phyloP scores from a whole-genome alignment of 192 early-diverging fungal genomes.

The Fimicolochytrium jonesii region DNA sequence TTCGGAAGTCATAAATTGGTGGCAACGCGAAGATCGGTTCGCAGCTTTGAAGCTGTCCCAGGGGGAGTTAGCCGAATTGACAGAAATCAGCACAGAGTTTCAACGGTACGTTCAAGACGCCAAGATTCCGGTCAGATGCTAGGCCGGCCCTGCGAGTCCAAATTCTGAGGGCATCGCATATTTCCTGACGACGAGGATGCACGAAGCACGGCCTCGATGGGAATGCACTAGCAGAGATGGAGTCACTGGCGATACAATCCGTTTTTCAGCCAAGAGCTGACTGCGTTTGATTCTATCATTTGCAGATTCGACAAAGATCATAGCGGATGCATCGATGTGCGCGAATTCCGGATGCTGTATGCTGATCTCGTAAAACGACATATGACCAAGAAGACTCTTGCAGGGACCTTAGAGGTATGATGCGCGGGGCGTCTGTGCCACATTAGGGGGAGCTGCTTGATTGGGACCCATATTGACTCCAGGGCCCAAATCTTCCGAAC shows the following conservation, averaged over 20 bases:
- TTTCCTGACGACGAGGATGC: too few relatives aligned
- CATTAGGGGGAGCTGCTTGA: neutral
- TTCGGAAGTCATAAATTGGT: slow-evolving; percentile 37
- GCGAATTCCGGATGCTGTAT: slow-evolving; percentile 35
- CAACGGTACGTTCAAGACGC: slow-evolving; percentile 24
- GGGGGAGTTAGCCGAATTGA: slow-evolving; percentile 14
- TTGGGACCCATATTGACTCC: neutral
- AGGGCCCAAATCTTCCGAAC: neutral
- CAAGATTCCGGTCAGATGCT: too few relatives aligned
- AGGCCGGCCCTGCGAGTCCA: too few relatives aligned
- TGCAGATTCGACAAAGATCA: slow-evolving; percentile 31
- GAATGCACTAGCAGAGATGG: too few relatives aligned
- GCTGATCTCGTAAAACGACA: slow-evolving; percentile 30
- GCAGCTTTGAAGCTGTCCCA: slow-evolving; percentile 19
- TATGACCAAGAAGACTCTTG: slow-evolving; percentile 30
- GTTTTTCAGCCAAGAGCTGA: too few relatives aligned
- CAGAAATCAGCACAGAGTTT: slow-evolving; percentile 25
- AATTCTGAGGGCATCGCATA: too few relatives aligned
- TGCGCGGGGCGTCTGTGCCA: neutral
- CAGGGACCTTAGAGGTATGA: slow-evolving; percentile 19
- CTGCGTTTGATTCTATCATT: too few relatives aligned
- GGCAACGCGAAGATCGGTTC: slow-evolving; percentile 33
- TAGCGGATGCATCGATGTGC: slow-evolving; percentile 31
- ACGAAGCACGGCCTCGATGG: too few relatives aligned
- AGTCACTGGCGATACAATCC: too few relatives aligned